These are phyloP conservation scores for Cordyceps cateniannulata DNA, from an alignment of 2,329 filamentous ascomycete genomes.

Conservation along the genomic window DNA sequence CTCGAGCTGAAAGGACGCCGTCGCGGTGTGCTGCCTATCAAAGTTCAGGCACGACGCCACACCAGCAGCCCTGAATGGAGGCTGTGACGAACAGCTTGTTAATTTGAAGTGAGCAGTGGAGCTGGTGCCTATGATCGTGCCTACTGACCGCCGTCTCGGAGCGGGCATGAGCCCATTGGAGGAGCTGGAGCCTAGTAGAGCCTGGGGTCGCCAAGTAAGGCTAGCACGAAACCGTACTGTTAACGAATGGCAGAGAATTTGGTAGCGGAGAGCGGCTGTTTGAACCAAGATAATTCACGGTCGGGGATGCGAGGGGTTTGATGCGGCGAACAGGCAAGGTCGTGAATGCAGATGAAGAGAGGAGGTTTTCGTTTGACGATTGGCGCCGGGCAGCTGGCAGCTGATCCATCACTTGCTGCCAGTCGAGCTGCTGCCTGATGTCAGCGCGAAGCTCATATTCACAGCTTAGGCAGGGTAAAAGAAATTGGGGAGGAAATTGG, in stretches of 20 bases:
- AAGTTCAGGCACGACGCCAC: not conserved
- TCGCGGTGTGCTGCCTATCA: conserved; percentile 7
- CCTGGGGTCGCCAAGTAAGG: not conserved
- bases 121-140: conserved; percentile 6
- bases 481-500: too few relatives aligned
- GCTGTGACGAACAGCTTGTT: not conserved
- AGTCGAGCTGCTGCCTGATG: not conserved
- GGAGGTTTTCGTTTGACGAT: not conserved
- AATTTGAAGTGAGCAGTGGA: not conserved
- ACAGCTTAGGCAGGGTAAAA: too few relatives aligned
- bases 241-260: not conserved
- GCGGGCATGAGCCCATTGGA: not conserved
- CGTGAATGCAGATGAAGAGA: not conserved
- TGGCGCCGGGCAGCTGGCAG: not conserved
- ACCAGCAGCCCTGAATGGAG: not conserved
- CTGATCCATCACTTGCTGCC: not conserved
- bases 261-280: not conserved
- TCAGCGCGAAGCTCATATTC: not conserved
- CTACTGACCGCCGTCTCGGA: not conserved
- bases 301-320: not conserved
- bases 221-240: not conserved
- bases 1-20: conserved; percentile 6
- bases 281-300: conserved; percentile 22
- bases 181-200: conserved; percentile 1
- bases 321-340: not conserved